phyloP scores from a whole-genome alignment of 106 monocot genomes.

The Posidonia australis region DNA sequence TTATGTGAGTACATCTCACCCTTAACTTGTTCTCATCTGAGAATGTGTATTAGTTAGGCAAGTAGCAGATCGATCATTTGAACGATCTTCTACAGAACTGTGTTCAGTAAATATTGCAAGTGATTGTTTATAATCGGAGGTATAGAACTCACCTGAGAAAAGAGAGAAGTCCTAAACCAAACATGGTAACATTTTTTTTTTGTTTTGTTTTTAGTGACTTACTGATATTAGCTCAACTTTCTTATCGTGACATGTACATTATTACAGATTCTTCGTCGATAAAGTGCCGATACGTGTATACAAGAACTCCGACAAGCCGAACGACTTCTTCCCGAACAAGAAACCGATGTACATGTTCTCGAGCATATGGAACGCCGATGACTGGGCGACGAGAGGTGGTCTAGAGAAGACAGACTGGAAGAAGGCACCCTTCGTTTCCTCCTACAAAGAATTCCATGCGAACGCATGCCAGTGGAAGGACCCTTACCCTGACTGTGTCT shows the following conservation, averaged over 20 bases:
- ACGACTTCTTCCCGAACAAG: slow-evolving; percentile 69
- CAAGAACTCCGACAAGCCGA: slow-evolving; percentile 59
- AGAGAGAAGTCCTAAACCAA: too few relatives aligned
- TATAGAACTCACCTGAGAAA: too few relatives aligned
- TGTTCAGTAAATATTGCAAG: too few relatives aligned
- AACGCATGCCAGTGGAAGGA: slow-evolving; percentile 71
- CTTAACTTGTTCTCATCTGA: too few relatives aligned
- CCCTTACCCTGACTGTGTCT: slow-evolving; percentile 58
- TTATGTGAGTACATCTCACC: slow-evolving; percentile 46
- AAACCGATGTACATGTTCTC: slow-evolving; percentile 98
- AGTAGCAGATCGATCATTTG: too few relatives aligned
- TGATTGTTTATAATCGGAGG: too few relatives aligned
- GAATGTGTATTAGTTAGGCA: too few relatives aligned
- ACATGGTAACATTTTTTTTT: too few relatives aligned
- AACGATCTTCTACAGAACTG: too few relatives aligned
- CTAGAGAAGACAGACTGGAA: slow-evolving; percentile 96
- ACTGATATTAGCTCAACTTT: too few relatives aligned
- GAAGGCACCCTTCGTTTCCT: slow-evolving; percentile 74
- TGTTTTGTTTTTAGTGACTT: too few relatives aligned
- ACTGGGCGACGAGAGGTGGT: slow-evolving; percentile 95
- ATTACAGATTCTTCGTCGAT: slow-evolving; percentile 76
- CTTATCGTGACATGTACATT: background rate
- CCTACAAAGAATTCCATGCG: slow-evolving; percentile 77
- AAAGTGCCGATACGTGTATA: slow-evolving; percentile 62
- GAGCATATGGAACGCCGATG: slow-evolving; percentile 98